Percentiles rank a stretch among this genome's conserved stretches.
Evolutionary conservation across 2,329 filamentous ascomycete species (phyloP).

Genomic region (Penicillium sumatraense): DNA sequence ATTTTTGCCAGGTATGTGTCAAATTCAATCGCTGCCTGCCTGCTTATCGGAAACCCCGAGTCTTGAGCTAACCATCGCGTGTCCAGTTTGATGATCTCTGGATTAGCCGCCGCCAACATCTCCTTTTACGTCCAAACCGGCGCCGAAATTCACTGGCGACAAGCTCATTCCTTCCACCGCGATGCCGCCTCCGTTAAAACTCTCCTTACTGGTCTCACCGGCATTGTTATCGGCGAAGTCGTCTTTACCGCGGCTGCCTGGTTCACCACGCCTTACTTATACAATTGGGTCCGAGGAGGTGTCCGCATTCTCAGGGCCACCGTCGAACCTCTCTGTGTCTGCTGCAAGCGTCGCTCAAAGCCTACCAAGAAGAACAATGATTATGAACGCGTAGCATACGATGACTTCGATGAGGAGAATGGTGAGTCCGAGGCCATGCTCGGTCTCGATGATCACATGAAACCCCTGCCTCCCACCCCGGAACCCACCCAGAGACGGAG

Average conservation of each 20-base stretch:
- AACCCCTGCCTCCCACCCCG: background rate
- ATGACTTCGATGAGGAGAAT: slow-evolving; percentile 21
- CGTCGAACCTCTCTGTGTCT: background rate
- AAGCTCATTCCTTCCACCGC: slow-evolving; percentile 27
- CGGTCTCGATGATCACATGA: background rate
- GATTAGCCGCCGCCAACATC: slow-evolving; percentile 28
- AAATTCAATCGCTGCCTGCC: background rate
- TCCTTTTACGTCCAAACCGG: slow-evolving; percentile 31
- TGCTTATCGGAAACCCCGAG: background rate
- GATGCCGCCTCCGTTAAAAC: slow-evolving; percentile 29
- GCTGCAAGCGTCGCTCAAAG: slow-evolving; percentile 8
- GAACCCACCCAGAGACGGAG: background rate
- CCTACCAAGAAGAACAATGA: slow-evolving; percentile 9
- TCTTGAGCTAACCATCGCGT: slow-evolving; percentile 1
- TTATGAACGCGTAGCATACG: slow-evolving; percentile 18
- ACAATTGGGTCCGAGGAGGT: slow-evolving; percentile 10
- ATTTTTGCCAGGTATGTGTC: slow-evolving; percentile 17
- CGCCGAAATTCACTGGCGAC: slow-evolving; percentile 34
- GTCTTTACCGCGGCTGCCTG: slow-evolving; percentile 19
- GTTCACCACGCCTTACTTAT: slow-evolving; percentile 21
- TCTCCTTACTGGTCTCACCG: slow-evolving; percentile 27
- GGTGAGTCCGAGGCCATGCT: slow-evolving; percentile 8
- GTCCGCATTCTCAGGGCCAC: slow-evolving; percentile 1
- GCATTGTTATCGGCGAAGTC: slow-evolving; percentile 25
- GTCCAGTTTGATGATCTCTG: slow-evolving; percentile 25